phyloP scores from a whole-genome alignment of 139 green algal genomes.

The Medakamo hakoo region DNA sequence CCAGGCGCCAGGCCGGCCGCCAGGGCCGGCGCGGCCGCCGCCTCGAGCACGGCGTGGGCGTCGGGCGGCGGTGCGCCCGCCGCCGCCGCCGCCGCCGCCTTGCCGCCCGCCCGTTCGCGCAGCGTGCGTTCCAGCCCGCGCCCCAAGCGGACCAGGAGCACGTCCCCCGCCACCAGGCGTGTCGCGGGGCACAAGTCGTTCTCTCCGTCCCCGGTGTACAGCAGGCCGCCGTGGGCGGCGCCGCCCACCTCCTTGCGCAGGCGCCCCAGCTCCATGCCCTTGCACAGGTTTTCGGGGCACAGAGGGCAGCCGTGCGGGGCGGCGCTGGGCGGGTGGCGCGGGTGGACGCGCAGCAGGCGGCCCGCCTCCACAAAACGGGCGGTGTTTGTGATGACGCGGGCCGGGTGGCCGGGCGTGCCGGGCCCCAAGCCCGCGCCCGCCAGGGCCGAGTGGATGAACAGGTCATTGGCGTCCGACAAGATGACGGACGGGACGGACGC shows the following conservation, averaged over 20 bases:
- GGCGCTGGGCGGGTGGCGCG: conserved; percentile 2
- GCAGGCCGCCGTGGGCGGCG: conserved; percentile 19
- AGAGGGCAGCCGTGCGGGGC: conserved; percentile 38
- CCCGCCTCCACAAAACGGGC: conserved; percentile 21
- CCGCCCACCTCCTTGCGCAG: conserved; percentile 7
- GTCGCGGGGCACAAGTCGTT: conserved; percentile 68
- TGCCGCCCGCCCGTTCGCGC: neutral
- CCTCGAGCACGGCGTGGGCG: neutral
- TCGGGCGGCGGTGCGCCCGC: neutral
- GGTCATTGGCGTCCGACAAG: conserved; percentile 53
- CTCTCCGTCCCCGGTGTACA: conserved; percentile 58
- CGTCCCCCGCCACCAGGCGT: conserved; percentile 35
- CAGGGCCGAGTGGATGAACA: conserved; percentile 64
- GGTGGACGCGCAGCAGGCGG: conserved; percentile 11
- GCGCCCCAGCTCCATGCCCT: conserved; percentile 45
- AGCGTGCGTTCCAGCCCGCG: neutral
- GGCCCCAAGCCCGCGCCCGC: conserved; percentile 11
- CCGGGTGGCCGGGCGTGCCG: neutral
- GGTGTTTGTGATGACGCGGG: conserved; percentile 42
- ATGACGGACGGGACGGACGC: conserved; percentile 27
- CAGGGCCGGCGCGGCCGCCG: neutral
- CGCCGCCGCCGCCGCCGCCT: too few relatives aligned
- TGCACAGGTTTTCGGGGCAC: conserved; percentile 70
- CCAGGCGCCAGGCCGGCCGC: neutral
- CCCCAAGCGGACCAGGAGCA: conserved; percentile 38